Conservation (phyloP, 352 stramenopile genomes). For the Peronospora farinosa region DNA sequence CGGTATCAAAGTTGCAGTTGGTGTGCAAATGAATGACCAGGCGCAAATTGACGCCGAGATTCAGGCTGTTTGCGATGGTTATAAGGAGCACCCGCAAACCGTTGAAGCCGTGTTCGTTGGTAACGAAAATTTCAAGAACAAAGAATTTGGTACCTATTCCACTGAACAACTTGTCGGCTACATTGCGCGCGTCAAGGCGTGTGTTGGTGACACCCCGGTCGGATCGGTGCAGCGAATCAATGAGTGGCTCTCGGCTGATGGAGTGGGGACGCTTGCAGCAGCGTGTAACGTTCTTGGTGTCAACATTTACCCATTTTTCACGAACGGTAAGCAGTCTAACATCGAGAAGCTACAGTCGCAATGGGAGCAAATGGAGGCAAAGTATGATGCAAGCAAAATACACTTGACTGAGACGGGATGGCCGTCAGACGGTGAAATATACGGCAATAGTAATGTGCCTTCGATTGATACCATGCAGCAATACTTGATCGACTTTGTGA, state of each 20-base stretch:
- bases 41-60: constrained; percentile 45
- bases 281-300: constrained; percentile 32
- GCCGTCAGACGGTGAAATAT: constrained; percentile 37
- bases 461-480: constrained; percentile 35
- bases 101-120: constrained; percentile 70
- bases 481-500: constrained; percentile 42
- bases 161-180: constrained; percentile 38
- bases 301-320: constrained; percentile 83
- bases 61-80: constrained; percentile 52
- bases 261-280: constrained; percentile 26
- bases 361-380: constrained; percentile 39
- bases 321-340: constrained; percentile 26
- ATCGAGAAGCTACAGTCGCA: constrained; percentile 55
- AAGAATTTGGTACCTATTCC: constrained; percentile 35
- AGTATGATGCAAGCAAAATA: constrained; percentile 40
- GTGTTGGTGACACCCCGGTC: constrained; percentile 39
- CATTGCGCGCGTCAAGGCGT: constrained; percentile 51
- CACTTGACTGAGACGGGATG: constrained; percentile 60
- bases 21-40: constrained; percentile 55
- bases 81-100: constrained; percentile 25
- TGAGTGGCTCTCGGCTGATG: constrained; percentile 44
- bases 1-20: constrained; percentile 51
- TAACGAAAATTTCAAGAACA: constrained; percentile 72
- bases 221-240: constrained; percentile 76
- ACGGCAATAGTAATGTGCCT: constrained; percentile 34